Conservation (phyloP, 352 stramenopile genomes). For the Globisporangium megalacanthum region DNA sequence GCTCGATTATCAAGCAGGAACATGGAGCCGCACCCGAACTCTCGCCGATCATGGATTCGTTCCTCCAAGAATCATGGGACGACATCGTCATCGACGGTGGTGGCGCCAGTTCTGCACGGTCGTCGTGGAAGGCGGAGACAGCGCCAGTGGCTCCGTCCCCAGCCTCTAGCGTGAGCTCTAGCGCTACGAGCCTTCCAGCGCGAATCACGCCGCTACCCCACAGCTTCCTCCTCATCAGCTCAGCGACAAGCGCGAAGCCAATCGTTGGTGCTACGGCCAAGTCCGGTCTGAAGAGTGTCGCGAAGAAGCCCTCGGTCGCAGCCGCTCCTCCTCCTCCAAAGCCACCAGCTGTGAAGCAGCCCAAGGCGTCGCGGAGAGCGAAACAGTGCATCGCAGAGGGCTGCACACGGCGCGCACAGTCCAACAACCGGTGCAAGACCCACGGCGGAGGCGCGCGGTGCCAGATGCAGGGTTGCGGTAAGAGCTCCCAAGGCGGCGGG, state of each 20-base stretch:
- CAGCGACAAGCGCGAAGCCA: slow-evolving; percentile 12
- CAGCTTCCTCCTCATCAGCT: slow-evolving; percentile 17
- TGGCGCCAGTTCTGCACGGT: slow-evolving; percentile 16
- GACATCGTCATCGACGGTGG: slow-evolving; percentile 27
- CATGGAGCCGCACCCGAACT: slow-evolving; percentile 16
- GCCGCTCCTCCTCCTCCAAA: background rate
- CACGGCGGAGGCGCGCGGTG: slow-evolving; percentile 73
- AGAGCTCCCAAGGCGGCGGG: slow-evolving; percentile 73
- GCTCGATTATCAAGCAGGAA: slow-evolving; percentile 1
- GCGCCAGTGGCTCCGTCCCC: background rate
- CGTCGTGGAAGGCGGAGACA: slow-evolving; percentile 25
- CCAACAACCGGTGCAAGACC: slow-evolving; percentile 80
- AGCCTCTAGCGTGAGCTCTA: background rate
- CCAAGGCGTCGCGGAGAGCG: slow-evolving; percentile 26
- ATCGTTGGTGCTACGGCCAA: background rate
- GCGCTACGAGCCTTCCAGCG: slow-evolving; percentile 11
- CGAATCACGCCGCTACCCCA: slow-evolving; percentile 25
- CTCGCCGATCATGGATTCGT: slow-evolving; percentile 54
- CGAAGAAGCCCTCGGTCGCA: background rate
- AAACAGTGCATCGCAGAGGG: slow-evolving; percentile 66
- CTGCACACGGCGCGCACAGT: slow-evolving; percentile 60
- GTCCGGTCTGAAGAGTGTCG: background rate
- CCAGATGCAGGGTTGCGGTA: slow-evolving; percentile 59
- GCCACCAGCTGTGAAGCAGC: slow-evolving; percentile 4
- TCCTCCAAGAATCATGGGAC: slow-evolving; percentile 53